Evolutionary conservation across 2,329 filamentous ascomycete species (phyloP), one percentile per base, ranked within the genome.

Genomic region (Epichloe baconii): DNA sequence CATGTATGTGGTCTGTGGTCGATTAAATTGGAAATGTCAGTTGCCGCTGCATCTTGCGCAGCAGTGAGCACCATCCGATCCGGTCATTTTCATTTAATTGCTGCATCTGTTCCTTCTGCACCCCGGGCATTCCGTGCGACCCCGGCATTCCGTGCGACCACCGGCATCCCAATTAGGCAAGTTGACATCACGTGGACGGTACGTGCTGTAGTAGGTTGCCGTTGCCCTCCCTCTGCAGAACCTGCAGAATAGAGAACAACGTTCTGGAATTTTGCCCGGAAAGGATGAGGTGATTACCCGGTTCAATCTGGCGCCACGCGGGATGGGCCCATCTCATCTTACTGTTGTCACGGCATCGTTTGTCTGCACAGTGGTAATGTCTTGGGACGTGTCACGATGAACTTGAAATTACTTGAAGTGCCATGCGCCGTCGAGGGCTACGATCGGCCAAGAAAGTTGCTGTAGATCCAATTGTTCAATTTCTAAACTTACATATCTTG

Each of bases 231-330:
- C 11, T n/a, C 37, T 26, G 2, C 19, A 19, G 19, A 19, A 19
- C 19, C 17, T 34, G 19, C 41, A 6, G 5, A 26, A 4, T 19
- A 6, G 19, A 23, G n/a, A 19, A 12, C 17, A n/a, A 12, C 14
- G 10, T 44, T 49, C 48, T 49, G 48, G 48, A 44, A 49, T 42
- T 14, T 17, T 44, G 48, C 41, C 41, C 12, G 7, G 31, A 40
- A 44, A 14, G 31, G 47, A 12, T 36, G 19, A 21, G 19, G 19
- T 21, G 19, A 3, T 21, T 21, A 21, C 19, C 3, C 19, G 19
- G 19, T 21, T 1, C 19, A 21, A 21, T 21, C 19, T 21, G 14
- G 37, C 37, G 37, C 37, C 37, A 38, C 36, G 37, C n/a, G 37
- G 3, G 31, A 31, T 31, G 31, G 31, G 31, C 3, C 10, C 10